Percentiles rank a stretch among this genome's conserved stretches.
phyloP scores from a whole-genome alignment of 129 eudicot genomes.

The Chrysanthemum seticuspe region DNA sequence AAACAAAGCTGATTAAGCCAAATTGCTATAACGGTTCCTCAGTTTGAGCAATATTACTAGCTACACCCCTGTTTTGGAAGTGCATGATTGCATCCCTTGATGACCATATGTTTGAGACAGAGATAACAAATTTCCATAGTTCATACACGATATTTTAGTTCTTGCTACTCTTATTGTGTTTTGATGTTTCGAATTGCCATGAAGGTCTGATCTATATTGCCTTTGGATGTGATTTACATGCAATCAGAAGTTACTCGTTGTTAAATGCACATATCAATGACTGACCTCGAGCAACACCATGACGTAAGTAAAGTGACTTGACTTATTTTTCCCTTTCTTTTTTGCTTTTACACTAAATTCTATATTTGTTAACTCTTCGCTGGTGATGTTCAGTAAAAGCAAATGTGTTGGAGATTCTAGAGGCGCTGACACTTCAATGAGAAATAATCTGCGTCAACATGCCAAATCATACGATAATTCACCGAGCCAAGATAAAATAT shows the following conservation, averaged over 20 bases:
- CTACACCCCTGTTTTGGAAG: no score
- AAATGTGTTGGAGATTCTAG: conserved; percentile 34
- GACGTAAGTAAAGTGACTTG: conserved; percentile 40
- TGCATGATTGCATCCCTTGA: no score
- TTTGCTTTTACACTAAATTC: not conserved
- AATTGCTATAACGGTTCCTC: no score
- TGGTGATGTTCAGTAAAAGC: conserved; percentile 42
- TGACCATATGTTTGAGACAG: no score
- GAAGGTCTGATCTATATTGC: conserved; percentile 4
- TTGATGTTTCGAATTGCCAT: not conserved
- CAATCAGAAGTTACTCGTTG: conserved; percentile 8
- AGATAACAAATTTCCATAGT: no score
- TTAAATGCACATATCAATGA: conserved; percentile 31
- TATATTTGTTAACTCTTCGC: not conserved
- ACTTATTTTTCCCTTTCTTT: not conserved
- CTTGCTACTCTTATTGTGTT: conserved; percentile 1
- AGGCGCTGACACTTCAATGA: conserved; percentile 35
- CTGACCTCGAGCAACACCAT: conserved; percentile 32
- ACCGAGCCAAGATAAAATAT: conserved; percentile 42
- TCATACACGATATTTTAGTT: not conserved
- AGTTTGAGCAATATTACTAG: no score
- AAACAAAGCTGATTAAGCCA: no score
- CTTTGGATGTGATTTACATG: conserved; percentile 16
- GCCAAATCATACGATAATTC: conserved; percentile 51
- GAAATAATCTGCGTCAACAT: conserved; percentile 69